These are phyloP conservation scores for Carex kokanica DNA, from an alignment of 176 grass and related monocot species.

Conservation along the genomic window DNA sequence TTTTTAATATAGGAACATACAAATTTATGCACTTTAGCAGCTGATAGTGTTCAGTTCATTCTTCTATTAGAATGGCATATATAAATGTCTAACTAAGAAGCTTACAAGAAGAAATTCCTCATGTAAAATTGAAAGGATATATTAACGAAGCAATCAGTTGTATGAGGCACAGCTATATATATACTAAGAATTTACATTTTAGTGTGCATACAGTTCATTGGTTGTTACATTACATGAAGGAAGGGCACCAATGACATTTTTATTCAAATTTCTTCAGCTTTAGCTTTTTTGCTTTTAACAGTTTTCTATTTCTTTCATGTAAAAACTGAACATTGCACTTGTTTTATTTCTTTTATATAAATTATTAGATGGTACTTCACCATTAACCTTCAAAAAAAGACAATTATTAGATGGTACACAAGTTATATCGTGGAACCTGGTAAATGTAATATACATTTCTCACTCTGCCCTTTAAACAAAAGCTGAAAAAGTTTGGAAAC, in stretches of 20 bases:
- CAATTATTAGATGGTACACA: not conserved
- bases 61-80: not conserved
- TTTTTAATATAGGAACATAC: not conserved
- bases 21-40: not conserved
- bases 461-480: constrained; percentile 3
- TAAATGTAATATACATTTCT: constrained; percentile 17
- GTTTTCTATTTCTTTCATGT: not conserved
- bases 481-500: not conserved
- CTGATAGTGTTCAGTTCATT: not conserved
- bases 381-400: not conserved
- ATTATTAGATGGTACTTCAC: not conserved
- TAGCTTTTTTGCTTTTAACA: not conserved
- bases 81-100: not conserved
- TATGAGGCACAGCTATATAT: constrained; percentile 59
- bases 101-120: not conserved
- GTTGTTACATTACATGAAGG: not conserved
- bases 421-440: constrained; percentile 7
- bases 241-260: not conserved
- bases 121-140: constrained; percentile 65
- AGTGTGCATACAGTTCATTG: not conserved
- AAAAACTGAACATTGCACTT: not conserved
- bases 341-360: not conserved
- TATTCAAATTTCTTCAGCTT: not conserved
- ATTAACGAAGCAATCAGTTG: constrained; percentile 92
- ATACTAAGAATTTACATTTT: constrained; percentile 9